Base-by-base conservation (phyloP, 208 protist species). In the Tetramitus jugosus region DNA sequence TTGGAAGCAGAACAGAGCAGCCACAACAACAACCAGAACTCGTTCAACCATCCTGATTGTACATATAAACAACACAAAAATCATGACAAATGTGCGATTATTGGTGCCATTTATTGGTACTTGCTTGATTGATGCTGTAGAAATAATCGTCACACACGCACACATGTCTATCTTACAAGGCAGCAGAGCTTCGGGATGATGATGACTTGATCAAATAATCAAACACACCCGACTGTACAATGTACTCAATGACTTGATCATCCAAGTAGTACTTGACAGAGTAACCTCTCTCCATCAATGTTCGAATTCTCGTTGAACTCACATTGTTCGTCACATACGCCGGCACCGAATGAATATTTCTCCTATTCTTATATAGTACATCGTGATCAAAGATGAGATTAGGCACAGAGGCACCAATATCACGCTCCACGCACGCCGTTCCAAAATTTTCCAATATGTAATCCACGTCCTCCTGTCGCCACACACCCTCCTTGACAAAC, bases 201-300 rank as follows among this genome's bases (percentile, higher is more conserved):
- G n/a, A n/a, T n/a, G n/a, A n/a, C n/a, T n/a, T 26, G 26, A 61
- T n/a, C 26, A 61, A 61, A 26, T n/a, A 61, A 61, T 61, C 53
- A 61, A 61, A n/a, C n/a, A n/a, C n/a, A n/a, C n/a, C n/a, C n/a
- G n/a, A n/a, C n/a, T n/a, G n/a, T n/a, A n/a, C n/a, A 40, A 76
- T 76, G n/a, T 76, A 76, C 7, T 76, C 14, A 0, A 29, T 3
- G 14, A 76, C 69, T 23, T 60, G 26, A 60, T 76, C 69, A 43
- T 4, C 6, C 1, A 76, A 17, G 17, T 35, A 42, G 31, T 76
- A 76, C 29, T 76, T 76, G 4, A 76, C 29, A 14, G 69, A 76
- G 33, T 60, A 42, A 23, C 31, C 31, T 60, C 69, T 53, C n/a
- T 35, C 29, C 1, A 61, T 52, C 2, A 76, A 42, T 43, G 31